A percentile compares a stretch with the other conserved stretches of the same genome.
phyloP scores from a whole-genome alignment of 2,329 filamentous ascomycete genomes.

The Pseudovirgaria hyperparasitica region DNA sequence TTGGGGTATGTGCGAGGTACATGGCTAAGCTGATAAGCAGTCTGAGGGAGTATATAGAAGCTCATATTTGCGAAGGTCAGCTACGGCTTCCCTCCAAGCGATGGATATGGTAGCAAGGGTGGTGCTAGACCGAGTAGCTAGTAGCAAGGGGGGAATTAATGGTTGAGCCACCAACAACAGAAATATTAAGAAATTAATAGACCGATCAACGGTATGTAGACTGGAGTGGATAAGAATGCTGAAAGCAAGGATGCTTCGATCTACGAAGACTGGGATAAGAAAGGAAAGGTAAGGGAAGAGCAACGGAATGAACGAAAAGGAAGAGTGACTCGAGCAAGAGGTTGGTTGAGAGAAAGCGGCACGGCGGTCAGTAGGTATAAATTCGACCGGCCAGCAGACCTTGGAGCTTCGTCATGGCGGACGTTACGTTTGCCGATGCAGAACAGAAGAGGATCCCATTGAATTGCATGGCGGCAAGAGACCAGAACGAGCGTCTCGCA shows the following conservation, averaged over 20 bases:
- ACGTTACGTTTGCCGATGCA: too few species aligned
- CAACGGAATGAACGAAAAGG: constrained; percentile 10
- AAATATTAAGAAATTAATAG: too few species aligned
- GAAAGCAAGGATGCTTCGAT: constrained; percentile 28
- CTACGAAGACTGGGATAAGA: constrained; percentile 26
- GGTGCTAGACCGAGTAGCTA: constrained; percentile 9
- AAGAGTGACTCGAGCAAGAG: constrained; percentile 1
- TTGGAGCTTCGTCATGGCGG: too few species aligned
- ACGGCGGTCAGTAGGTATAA: too few species aligned
- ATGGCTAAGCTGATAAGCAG: constrained; percentile 36
- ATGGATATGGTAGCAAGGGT: too few species aligned
- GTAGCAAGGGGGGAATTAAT: constrained; percentile 10
- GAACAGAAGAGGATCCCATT: too few species aligned
- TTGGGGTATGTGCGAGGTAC: constrained; percentile 18
- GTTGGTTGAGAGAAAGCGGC: too few species aligned
- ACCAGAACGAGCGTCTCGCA: too few species aligned
- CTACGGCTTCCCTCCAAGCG: constrained; percentile 21
- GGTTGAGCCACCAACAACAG: too few species aligned
- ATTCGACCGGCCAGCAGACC: too few species aligned
- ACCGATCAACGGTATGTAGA: constrained; percentile 34
- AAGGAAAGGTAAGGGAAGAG: constrained; percentile 22
- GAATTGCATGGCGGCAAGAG: too few species aligned
- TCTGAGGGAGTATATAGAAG: constrained; percentile 34
- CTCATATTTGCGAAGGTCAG: constrained; percentile 31
- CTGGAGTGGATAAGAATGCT: constrained; percentile 10